Base-by-base conservation (phyloP, 805 yeast species). In the Wickerhamomyces strasburgensis region DNA sequence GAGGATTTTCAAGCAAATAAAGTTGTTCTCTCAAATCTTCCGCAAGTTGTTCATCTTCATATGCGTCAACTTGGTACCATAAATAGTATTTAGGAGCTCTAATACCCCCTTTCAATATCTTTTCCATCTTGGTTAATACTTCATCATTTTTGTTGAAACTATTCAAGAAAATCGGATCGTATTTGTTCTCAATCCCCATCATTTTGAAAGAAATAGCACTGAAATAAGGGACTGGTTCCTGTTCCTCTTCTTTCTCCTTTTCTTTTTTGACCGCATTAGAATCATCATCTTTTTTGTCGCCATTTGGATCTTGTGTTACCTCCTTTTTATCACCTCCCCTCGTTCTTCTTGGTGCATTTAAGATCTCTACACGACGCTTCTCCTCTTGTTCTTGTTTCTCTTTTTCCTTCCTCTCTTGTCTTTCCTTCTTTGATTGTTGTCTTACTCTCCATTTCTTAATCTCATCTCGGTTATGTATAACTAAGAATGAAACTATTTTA, bases 41-140 rank as follows among this genome's bases (percentile, higher is more conserved):
- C 0, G 84, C 84, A 32, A 83, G 49, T 1, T 61, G 58, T 44
- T 79, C 85, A 54, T 84, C 93, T 37, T 76, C 73, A 31, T 73
- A 69, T 1, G 87, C 89, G 57, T 84, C 93, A 9, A 90, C 67
- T 49, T 84, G 86, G 51, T 81, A 85, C 96, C 96, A 88, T 15
- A 87, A 63, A 54, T 82, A 73, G 48, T 76, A 75, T 24, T 74
- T 74, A 5, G 80, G 63, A 3, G 78, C 60, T 40, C 87, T 68
- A 1, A 67, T 65, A 2, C 96, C 95, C 14, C 60, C 63, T 13
- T 65, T 63, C 38, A 87, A 56, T 4, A 80, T 72, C 8, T 68
- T 62, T 27, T 68, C 67, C 96, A 90, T 87, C 14, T 68, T 61
- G 14, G 61, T 58, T 33, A 70, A 73, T 0, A 81, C 90, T 14